These are phyloP conservation scores for Drechslera avenae DNA, from an alignment of 2,329 filamentous ascomycete genomes.

Conservation along the genomic window DNA sequence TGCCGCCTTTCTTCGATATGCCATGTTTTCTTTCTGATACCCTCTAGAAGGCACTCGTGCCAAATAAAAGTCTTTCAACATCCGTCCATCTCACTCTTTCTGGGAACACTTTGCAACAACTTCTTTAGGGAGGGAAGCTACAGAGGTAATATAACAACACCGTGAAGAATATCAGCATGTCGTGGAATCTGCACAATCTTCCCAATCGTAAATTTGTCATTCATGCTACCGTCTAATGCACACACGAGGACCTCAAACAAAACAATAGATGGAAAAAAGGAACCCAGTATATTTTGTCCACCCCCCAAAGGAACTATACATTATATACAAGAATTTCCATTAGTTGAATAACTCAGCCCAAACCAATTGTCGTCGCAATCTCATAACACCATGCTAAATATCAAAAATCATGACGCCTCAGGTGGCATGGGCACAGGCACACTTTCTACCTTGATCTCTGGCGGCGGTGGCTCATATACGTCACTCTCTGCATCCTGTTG, in stretches of 20 bases:
- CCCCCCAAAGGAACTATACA: background rate
- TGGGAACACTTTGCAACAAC: background rate
- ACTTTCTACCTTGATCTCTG: slow-evolving; percentile 35
- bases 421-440: slow-evolving; percentile 21
- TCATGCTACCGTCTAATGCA: no score
- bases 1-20: background rate
- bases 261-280: no score
- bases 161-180: no score
- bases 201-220: no score
- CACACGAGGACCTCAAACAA: no score
- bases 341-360: background rate
- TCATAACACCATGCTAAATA: background rate
- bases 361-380: background rate
- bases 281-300: background rate
- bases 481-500: slow-evolving; percentile 28
- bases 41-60: slow-evolving; percentile 31
- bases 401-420: slow-evolving; percentile 3
- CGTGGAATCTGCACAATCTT: no score
- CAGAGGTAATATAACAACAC: background rate
- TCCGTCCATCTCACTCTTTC: background rate
- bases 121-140: no score
- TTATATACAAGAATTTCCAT: background rate
- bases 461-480: slow-evolving; percentile 31
- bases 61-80: slow-evolving; percentile 14
- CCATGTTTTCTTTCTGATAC: slow-evolving; percentile 26